Evolutionary conservation across 768 basidiomycete species (phyloP).

Genomic region (Lanmaoa rubissima): DNA sequence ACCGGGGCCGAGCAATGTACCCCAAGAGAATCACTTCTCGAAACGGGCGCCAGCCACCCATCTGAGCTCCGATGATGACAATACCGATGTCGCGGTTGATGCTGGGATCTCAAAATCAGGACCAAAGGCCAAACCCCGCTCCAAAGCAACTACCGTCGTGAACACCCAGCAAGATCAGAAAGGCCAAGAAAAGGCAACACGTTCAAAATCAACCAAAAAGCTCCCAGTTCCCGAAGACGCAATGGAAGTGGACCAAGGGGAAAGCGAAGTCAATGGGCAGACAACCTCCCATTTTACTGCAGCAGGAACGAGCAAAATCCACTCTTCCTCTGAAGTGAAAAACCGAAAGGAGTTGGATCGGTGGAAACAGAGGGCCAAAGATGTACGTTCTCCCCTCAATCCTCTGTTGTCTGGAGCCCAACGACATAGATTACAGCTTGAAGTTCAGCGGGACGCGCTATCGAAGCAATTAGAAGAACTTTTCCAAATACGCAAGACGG

Average conservation of each 20-base stretch:
- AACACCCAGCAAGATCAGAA: conserved; percentile 10
- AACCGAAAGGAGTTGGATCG: conserved; percentile 26
- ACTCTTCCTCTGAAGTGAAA: conserved; percentile 13
- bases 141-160: conserved; percentile 5
- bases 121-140: conserved; percentile 19
- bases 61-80: not conserved
- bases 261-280: not conserved
- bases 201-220: conserved; percentile 13
- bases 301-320: conserved; percentile 12
- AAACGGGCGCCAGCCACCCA: conserved; percentile 9
- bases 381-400: conserved; percentile 12
- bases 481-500: conserved; percentile 57
- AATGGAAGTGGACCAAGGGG: conserved; percentile 16
- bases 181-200: conserved; percentile 7
- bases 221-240: not conserved
- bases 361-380: conserved; percentile 32
- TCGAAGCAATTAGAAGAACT: conserved; percentile 58
- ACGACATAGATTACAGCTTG: conserved; percentile 20
- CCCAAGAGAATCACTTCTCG: conserved; percentile 16
- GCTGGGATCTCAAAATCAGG: not conserved
- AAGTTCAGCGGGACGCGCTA: conserved; percentile 46
- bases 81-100: conserved; percentile 1
- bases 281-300: conserved; percentile 1
- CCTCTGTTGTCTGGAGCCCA: not conserved
- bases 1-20: conserved; percentile 11